A percentile compares a stretch with the other conserved stretches of the same genome.
These are phyloP conservation scores for Hippophae tibetana DNA, from an alignment of 306 rosid genomes.

Conservation along the genomic window DNA sequence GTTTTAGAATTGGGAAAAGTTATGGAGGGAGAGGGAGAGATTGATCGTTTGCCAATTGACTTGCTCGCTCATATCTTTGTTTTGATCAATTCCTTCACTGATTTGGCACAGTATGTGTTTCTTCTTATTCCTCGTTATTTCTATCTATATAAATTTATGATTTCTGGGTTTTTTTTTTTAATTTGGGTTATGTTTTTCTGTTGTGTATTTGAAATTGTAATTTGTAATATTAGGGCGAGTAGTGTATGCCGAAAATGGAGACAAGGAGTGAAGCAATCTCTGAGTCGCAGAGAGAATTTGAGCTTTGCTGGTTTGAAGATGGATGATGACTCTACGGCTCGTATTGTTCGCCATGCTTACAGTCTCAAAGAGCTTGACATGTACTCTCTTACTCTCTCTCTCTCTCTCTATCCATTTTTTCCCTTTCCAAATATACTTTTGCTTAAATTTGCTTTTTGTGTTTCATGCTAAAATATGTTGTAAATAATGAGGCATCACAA, in stretches of 20 bases:
- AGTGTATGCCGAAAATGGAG: slow-evolving; percentile 89
- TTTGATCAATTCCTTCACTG: slow-evolving; percentile 63
- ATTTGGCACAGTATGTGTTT: slow-evolving; percentile 72
- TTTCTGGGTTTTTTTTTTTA: background rate
- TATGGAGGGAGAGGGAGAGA: slow-evolving; percentile 49
- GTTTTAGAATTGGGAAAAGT: background rate
- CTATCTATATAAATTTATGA: background rate
- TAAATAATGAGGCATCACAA: background rate
- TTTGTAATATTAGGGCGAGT: slow-evolving; percentile 45
- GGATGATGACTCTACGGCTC: slow-evolving; percentile 86
- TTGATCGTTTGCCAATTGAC: slow-evolving; percentile 78
- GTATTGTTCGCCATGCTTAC: slow-evolving; percentile 68
- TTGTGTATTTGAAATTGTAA: background rate
- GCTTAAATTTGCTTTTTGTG: too few species aligned
- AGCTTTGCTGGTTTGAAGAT: slow-evolving; percentile 85
- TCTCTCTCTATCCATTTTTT: background rate
- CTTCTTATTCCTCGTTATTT: background rate
- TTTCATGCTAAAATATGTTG: background rate
- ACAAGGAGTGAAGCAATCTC: slow-evolving; percentile 65
- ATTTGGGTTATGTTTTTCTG: slow-evolving; percentile 6
- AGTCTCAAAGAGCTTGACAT: slow-evolving; percentile 68
- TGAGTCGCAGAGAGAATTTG: slow-evolving; percentile 50
- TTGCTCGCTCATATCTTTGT: slow-evolving; percentile 63
- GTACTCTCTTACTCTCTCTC: slow-evolving; percentile 18
- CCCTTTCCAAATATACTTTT: background rate